Conservation (phyloP, 305 asterid genomes). For the Plantago lanceolata region DNA sequence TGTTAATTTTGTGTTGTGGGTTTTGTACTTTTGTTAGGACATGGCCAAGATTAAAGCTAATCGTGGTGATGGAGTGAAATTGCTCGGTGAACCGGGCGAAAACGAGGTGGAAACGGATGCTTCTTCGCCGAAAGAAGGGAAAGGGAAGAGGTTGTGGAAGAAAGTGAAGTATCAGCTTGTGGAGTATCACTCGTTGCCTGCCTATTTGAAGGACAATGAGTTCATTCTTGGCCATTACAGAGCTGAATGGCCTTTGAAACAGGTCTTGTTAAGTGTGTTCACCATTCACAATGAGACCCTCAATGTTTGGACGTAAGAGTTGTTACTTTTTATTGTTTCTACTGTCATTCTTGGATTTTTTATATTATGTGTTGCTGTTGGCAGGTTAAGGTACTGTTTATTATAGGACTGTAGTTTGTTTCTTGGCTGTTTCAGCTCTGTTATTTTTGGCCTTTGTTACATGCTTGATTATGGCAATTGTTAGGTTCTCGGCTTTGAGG, state of each 20-base stretch:
- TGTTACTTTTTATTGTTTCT: conserved; percentile 6
- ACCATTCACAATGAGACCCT: conserved; percentile 93
- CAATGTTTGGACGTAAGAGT: conserved; percentile 91
- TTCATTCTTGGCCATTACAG: conserved; percentile 74
- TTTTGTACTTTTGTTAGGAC: conserved; percentile 27
- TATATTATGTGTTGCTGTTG: conserved; percentile 10
- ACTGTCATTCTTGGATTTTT: background rate
- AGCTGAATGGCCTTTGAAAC: conserved; percentile 88
- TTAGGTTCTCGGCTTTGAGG: conserved; percentile 13
- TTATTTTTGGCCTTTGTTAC: conserved; percentile 5
- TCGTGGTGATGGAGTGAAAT: conserved; percentile 26
- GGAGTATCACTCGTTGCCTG: conserved; percentile 89
- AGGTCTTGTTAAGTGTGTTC: conserved; percentile 67
- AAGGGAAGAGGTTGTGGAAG: conserved; percentile 80
- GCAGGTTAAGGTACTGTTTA: conserved; percentile 3
- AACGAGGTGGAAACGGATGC: conserved; percentile 20
- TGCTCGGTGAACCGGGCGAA: conserved; percentile 33
- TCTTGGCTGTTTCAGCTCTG: background rate
- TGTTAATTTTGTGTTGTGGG: conserved; percentile 16
- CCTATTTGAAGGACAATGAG: conserved; percentile 88
- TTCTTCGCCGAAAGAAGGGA: conserved; percentile 37
- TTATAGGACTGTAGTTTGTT: conserved; percentile 6
- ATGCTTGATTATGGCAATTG: background rate
- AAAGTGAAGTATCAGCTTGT: conserved; percentile 90
- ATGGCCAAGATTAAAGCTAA: conserved; percentile 46